Base-by-base conservation (phyloP, 352 stramenopile species). In the Phytophthora cactorum region DNA sequence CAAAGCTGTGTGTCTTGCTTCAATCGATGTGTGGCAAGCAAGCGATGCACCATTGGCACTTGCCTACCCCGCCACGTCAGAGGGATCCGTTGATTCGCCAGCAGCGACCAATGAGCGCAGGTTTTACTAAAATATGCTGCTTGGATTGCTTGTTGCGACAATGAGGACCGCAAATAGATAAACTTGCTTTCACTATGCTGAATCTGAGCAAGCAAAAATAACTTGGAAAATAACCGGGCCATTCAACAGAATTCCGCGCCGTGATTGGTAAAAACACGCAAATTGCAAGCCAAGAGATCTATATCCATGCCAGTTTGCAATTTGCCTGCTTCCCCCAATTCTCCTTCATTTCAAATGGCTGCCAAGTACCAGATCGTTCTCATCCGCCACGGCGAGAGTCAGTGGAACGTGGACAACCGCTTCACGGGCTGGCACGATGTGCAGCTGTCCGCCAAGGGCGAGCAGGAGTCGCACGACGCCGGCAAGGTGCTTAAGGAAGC, bases 381-480 rank as follows among this genome's bases (percentile, higher is more conserved):
- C n/a, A 94, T 97, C 49, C 88, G 96, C 74, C 97, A 99, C 84
- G 96, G 97, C 77, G 96, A 99, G 82, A 98, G 89, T 47, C 95
- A 97, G 51, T 99, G 97, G 97, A 99, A 99, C 84, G 85, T 98
- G 41, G 89, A 98, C 74, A 99, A 99, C 83, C 93, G 95, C 74
- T 99, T 99, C 84, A 99, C 97, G 43, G 98, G 98, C 53, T 99
- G 98, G 98, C 90, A 98, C 70, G 97, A 99, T 75, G 96, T 98
- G 61, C 94, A 91, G 52, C 86, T 99, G 22, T 98, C 92, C 44
- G 76, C 64, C 32, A 93, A 84, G 55, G 82, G 87, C 62, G 84
- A 95, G 63, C 74, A 95, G 57, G 97, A 99, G 78, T 98, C 96
- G 41, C 86, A 92, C 57, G 91, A 98, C 50, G 98, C 91, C 54